Base-by-base conservation (phyloP, 2,329 filamentous ascomycete species). In the Dactylella cylindrospora region DNA sequence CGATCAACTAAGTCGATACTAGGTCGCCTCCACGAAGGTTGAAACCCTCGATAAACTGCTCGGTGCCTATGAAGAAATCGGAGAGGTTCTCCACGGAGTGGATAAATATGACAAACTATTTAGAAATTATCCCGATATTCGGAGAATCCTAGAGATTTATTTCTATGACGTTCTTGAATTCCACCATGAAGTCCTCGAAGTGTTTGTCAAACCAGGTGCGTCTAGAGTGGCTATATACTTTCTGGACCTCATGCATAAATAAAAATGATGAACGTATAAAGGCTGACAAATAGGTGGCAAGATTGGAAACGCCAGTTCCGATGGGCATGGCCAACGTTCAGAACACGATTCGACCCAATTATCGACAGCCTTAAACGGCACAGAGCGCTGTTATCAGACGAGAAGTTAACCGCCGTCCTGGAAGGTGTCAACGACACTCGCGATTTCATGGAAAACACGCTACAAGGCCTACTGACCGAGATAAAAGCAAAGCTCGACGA, bases 91-190 rank as follows among this genome's bases (percentile, higher is more conserved):
- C 20, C 66, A 66, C 5, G 32, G 54, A 10, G 49, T 69, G 0
- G 44, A 9, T 2, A 66, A 68, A n/a, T 67, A 68, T 29, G 64
- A 66, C 12, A 13, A 26, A 25, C 15, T 67, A 0, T 67, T 69
- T 33, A 38, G 33, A 15, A 23, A 53, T 12, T 41, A 53, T 3
- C 62, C 61, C 2, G 12, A 31, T 7, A 60, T 65, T 0, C 23
- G 49, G 1, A 52, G 60, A 19, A 45, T 68, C 22, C 62, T 68
- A 8, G 66, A 67, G 20, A 53, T 23, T 3, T 69, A 68, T 29
- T 66, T 66, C 17, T 66, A 54, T 15, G 67, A 68, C 22, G 59
- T 69, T 10, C 47, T 69, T 1, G 53, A 67, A 8, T 69, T 69
- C n/a, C 67, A 69, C 28, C 26, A 15, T 25, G 53, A 53, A 13